These are phyloP conservation scores for Aspergillus texensis DNA, from an alignment of 2,329 filamentous ascomycete species.

Conservation along the genomic window DNA sequence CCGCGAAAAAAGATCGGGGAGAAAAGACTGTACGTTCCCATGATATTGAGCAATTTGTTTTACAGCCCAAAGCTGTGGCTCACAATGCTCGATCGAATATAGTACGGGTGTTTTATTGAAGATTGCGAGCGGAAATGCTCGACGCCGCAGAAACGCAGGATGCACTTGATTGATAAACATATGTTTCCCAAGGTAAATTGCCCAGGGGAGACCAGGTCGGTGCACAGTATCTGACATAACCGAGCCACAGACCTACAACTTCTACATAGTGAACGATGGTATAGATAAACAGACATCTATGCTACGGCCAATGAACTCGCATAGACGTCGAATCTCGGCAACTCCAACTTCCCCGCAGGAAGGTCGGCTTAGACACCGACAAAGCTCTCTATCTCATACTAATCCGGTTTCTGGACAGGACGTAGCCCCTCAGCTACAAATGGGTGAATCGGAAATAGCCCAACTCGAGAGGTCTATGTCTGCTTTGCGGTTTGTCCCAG, in stretches of 20 bases:
- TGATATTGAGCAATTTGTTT: background rate
- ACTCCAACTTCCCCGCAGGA: slow-evolving; percentile 35
- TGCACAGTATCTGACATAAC: background rate
- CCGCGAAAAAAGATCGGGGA: slow-evolving; percentile 72
- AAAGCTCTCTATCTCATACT: slow-evolving; percentile 30
- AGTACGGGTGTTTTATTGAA: slow-evolving; percentile 90
- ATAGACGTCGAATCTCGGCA: slow-evolving; percentile 39
- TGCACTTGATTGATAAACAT: slow-evolving; percentile 94
- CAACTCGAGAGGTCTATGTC: slow-evolving; percentile 48
- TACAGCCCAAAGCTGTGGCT: background rate
- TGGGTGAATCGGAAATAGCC: slow-evolving; percentile 37
- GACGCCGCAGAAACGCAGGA: slow-evolving; percentile 78
- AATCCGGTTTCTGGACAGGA: slow-evolving; percentile 3
- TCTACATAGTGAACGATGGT: slow-evolving; percentile 83
- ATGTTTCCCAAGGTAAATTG: slow-evolving; percentile 69
- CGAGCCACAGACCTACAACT: slow-evolving; percentile 70
- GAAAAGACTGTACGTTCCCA: slow-evolving; percentile 74
- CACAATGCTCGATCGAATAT: slow-evolving; percentile 36
- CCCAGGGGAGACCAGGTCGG: background rate
- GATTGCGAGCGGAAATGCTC: slow-evolving; percentile 82
- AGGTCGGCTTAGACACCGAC: slow-evolving; percentile 35
- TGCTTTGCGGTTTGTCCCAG: slow-evolving; percentile 47
- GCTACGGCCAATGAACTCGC: slow-evolving; percentile 53
- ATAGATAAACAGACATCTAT: slow-evolving; percentile 83
- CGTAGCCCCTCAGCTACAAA: background rate